Percentiles rank a stretch among this genome's conserved stretches.
Conservation (phyloP, 2,329 filamentous ascomycete genomes). For the Penicillium fuscoglaucum region DNA sequence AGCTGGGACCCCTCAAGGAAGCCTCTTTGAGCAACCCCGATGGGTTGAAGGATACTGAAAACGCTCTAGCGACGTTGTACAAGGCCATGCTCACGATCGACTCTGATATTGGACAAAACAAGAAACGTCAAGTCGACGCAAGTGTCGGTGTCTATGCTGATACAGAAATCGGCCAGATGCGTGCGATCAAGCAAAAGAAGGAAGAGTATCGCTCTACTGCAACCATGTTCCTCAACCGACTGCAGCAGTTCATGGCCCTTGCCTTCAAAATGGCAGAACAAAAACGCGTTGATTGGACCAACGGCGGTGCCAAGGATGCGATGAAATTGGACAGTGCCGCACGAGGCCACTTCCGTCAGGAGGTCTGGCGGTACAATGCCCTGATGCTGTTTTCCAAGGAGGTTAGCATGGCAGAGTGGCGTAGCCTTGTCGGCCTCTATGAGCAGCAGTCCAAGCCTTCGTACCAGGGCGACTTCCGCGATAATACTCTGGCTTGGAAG, state of each 20-base stretch:
- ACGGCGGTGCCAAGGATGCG: conserved; percentile 41
- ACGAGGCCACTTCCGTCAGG: conserved; percentile 68
- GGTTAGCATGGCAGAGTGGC: conserved; percentile 79
- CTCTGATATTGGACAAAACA: conserved; percentile 66
- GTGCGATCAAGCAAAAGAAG: conserved; percentile 90
- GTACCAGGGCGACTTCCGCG: conserved; percentile 80
- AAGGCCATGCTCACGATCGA: conserved; percentile 94
- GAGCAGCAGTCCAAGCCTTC: conserved; percentile 72
- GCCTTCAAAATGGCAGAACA: conserved; percentile 76
- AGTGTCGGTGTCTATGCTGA: conserved; percentile 64
- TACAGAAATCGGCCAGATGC: conserved; percentile 79
- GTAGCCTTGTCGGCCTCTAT: conserved; percentile 75
- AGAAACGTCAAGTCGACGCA: conserved; percentile 51
- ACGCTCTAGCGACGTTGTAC: conserved; percentile 75
- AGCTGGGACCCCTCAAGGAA: conserved; percentile 71
- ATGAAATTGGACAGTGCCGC: conserved; percentile 68
- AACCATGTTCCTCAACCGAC: conserved; percentile 70
- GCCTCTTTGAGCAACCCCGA: conserved; percentile 70
- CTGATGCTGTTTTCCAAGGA: conserved; percentile 86
- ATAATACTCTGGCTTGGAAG: conserved; percentile 76
- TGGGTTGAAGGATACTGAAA: conserved; percentile 76
- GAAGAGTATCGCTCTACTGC: conserved; percentile 81
- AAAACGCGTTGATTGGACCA: conserved; percentile 62
- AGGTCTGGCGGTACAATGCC: conserved; percentile 85
- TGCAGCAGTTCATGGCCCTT: conserved; percentile 77